Evolutionary conservation across 371 early-diverging fungal genomes (phyloP).

Genomic region (Haplosporangium sp.): DNA sequence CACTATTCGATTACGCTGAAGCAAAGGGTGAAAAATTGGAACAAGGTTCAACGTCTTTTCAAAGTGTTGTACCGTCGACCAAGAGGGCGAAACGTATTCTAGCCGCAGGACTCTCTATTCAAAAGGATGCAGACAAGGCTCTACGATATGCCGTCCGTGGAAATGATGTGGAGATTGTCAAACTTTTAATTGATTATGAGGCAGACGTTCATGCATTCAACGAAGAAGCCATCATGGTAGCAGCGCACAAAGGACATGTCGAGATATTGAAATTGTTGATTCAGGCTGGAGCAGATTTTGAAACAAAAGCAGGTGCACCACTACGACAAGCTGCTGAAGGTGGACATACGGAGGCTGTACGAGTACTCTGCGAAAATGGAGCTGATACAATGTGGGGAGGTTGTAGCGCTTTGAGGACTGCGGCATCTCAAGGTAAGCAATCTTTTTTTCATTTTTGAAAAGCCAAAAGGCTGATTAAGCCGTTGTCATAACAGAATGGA

Average conservation of each 20-base stretch:
- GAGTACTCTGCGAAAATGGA: constrained; percentile 39
- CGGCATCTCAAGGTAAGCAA: constrained; percentile 40
- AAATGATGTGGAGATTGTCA: constrained; percentile 58
- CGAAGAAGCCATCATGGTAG: constrained; percentile 78
- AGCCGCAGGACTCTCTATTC: constrained; percentile 39
- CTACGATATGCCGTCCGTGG: constrained; percentile 54
- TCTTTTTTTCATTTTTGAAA: not conserved
- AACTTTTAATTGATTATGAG: constrained; percentile 65
- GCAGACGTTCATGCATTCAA: constrained; percentile 70
- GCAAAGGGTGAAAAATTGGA: constrained; percentile 23
- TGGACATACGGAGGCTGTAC: constrained; percentile 42
- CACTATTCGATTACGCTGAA: constrained; percentile 46
- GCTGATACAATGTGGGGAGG: constrained; percentile 54
- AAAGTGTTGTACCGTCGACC: constrained; percentile 19
- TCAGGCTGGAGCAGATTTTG: constrained; percentile 56
- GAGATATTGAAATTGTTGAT: constrained; percentile 64
- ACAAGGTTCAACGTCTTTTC: constrained; percentile 10
- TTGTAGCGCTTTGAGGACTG: constrained; percentile 43
- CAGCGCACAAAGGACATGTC: constrained; percentile 75
- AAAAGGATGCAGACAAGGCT: constrained; percentile 52
- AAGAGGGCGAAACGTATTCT: constrained; percentile 39
- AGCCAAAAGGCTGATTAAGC: not conserved
- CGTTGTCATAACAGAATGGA: constrained; percentile 4
- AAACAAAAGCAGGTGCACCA: constrained; percentile 34
- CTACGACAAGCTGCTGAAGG: constrained; percentile 43